Evolutionary conservation across 495 filamentous ascomycete genomes (phyloP), one percentile per base, ranked within the genome.

Genomic region (Aspergillus nidulans): DNA sequence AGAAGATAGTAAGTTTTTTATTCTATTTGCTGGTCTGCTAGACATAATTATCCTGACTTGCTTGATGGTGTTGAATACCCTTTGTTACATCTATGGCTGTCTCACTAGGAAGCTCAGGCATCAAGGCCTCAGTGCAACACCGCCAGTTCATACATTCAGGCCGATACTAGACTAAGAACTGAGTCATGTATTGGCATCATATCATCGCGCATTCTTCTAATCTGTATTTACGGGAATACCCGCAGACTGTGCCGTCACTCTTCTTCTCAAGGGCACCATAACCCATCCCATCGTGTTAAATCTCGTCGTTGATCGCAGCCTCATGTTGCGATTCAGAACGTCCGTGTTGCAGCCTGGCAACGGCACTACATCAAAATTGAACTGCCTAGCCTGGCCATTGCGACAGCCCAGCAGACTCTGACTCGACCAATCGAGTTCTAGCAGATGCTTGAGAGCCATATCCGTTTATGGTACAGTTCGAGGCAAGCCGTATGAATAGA

Each of bases 111-210:
- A 9, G n/a, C 39, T 16, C 47, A 49, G 47, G 47, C 47, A 49
- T 36, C 47, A 38, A 49, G 47, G 47, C 46, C 13, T 36, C 46
- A 32, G n/a, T 19, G n/a, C 32, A 49, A n/a, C 32, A 39, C 47
- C 32, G 47, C 47, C 32, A 49, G 36, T 49, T 47, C 47, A 19
- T 49, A 23, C 47, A 36, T 25, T 38, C 24, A 32, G 30, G 32
- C 26, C 47, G 38, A 15, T 49, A 26, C 47, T 39, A 23, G 32
- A 36, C 21, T 25, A 19, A 25, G 8, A 30, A 36, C 28, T 32
- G 26, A 46, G 42, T 53, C 52, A 15, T 21, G 24, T 34, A 34
- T 45, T 20, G n/a, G 26, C 26, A 46, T 36, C 42, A n/a, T 20
- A 46, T 36, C 42, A 21, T 20, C 24, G 25, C 34, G 30, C 49